A percentile compares a stretch with the other conserved stretches of the same genome.
These are phyloP conservation scores for Linnemannia exigua DNA, from an alignment of 192 early-diverging fungal genomes.

Conservation along the genomic window DNA sequence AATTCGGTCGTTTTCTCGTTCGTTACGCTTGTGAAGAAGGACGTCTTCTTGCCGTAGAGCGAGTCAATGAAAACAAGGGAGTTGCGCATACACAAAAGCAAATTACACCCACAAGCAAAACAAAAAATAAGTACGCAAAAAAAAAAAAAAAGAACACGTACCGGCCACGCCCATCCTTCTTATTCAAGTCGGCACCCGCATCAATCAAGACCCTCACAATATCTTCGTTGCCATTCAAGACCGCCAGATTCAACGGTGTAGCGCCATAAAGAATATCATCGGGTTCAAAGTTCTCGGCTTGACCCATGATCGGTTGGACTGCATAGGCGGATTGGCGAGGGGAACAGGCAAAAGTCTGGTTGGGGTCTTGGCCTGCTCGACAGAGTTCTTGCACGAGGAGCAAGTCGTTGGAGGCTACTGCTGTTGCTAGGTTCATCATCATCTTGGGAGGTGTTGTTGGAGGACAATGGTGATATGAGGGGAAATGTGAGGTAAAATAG, in stretches of 20 bases:
- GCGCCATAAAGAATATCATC: constrained; percentile 62
- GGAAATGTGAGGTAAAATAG: neutral
- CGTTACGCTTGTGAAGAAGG: neutral
- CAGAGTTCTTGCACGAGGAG: constrained; percentile 52
- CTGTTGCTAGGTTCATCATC: constrained; percentile 60
- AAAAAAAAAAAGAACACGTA: constrained; percentile 26
- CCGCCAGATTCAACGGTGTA: constrained; percentile 70
- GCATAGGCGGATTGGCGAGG: constrained; percentile 59
- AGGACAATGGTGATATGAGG: neutral
- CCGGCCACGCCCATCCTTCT: constrained; percentile 75
- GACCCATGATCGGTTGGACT: constrained; percentile 37
- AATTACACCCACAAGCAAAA: neutral
- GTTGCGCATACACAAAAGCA: too few species aligned
- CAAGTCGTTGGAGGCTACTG: constrained; percentile 59
- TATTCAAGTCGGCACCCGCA: constrained; percentile 68
- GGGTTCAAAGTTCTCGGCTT: constrained; percentile 38
- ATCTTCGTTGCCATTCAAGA: constrained; percentile 68
- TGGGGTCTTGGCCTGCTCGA: constrained; percentile 60
- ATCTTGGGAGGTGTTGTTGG: neutral
- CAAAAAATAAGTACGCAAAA: too few species aligned
- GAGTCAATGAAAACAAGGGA: neutral
- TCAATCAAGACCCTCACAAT: constrained; percentile 69
- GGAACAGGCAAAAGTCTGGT: constrained; percentile 60
- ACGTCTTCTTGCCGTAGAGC: neutral
- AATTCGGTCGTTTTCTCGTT: neutral